A percentile compares a stretch with the other conserved stretches of the same genome.
Evolutionary conservation across 768 basidiomycete genomes (phyloP).

Genomic region (Piloderma croceum): DNA sequence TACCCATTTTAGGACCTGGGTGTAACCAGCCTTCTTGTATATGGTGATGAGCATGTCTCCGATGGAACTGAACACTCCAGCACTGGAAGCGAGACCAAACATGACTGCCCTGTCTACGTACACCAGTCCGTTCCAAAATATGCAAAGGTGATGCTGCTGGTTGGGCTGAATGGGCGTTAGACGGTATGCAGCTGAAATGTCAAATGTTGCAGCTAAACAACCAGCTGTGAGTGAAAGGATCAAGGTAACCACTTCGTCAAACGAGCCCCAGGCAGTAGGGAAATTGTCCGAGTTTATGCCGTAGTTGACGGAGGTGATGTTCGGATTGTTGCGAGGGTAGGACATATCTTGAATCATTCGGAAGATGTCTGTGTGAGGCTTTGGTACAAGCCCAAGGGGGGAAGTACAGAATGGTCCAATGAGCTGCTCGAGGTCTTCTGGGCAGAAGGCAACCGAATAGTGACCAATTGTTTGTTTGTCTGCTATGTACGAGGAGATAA

Average conservation of each 20-base stretch:
- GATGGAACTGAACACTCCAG: conserved; percentile 30
- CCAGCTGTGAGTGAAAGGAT: too few species aligned
- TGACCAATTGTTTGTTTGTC: conserved; percentile 24
- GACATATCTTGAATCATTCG: conserved; percentile 32
- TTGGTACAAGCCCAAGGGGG: conserved; percentile 36
- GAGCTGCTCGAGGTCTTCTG: conserved; percentile 19
- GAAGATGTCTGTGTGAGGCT: conserved; percentile 21
- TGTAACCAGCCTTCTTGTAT: conserved; percentile 19
- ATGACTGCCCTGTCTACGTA: conserved; percentile 28
- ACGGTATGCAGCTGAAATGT: too few species aligned
- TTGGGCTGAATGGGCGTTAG: too few species aligned
- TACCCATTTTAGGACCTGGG: too few species aligned
- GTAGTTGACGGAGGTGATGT: conserved; percentile 25
- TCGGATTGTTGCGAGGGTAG: conserved; percentile 20
- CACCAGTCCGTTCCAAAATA: conserved; percentile 28
- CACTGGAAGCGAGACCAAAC: conserved; percentile 30
- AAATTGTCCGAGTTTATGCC: conserved; percentile 26
- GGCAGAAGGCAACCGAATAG: conserved; percentile 27
- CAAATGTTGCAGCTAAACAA: too few species aligned
- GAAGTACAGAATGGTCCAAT: conserved; percentile 39
- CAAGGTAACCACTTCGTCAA: too few species aligned
- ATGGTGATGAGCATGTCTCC: conserved; percentile 31
- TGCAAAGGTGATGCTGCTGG: conserved; percentile 27
- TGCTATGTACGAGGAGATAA: conserved; percentile 29
- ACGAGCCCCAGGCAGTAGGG: conserved; percentile 34